These are phyloP conservation scores for Metschnikowia colocasiae DNA, from an alignment of 805 yeast species.

Conservation along the genomic window DNA sequence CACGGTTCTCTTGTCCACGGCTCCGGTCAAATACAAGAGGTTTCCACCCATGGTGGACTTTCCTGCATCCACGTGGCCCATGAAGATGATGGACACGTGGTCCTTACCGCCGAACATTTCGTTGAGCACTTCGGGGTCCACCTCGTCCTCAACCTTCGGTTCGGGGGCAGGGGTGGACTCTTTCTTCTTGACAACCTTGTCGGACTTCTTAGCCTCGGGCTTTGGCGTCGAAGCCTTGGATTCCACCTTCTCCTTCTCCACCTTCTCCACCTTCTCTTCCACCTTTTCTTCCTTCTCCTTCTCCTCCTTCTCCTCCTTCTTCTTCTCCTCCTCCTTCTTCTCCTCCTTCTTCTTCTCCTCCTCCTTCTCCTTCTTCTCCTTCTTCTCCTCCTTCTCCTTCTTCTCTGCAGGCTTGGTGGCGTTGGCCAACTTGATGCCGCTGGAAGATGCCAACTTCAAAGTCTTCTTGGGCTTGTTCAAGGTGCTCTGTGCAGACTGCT, in stretches of 20 bases:
- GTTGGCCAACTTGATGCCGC: slow-evolving; percentile 56
- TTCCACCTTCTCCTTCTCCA: slow-evolving; percentile 13
- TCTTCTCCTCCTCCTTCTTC: slow-evolving; percentile 9
- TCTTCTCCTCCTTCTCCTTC: slow-evolving; percentile 29
- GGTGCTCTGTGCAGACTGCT: slow-evolving; percentile 45
- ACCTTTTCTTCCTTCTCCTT: not conserved
- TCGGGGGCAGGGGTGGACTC: slow-evolving; percentile 22
- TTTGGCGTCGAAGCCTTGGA: slow-evolving; percentile 12
- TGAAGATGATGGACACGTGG: slow-evolving; percentile 92
- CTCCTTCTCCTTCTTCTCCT: slow-evolving; percentile 20
- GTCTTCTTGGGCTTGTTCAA: slow-evolving; percentile 61
- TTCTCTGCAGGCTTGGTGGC: slow-evolving; percentile 27
- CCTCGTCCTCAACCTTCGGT: slow-evolving; percentile 68
- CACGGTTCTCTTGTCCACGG: slow-evolving; percentile 97
- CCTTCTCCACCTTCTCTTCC: slow-evolving; percentile 9
- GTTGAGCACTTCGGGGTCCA: slow-evolving; percentile 82
- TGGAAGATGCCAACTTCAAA: slow-evolving; percentile 61
- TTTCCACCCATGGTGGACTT: slow-evolving; percentile 99
- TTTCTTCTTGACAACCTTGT: slow-evolving; percentile 19
- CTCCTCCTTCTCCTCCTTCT: slow-evolving; percentile 4
- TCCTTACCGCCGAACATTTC: slow-evolving; percentile 98
- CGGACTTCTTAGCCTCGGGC: slow-evolving; percentile 13
- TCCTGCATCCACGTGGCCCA: slow-evolving; percentile 99
- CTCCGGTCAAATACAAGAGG: slow-evolving; percentile 85
- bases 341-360: slow-evolving; percentile 19